Conservation (phyloP, 495 filamentous ascomycete species). For the Aspergillus heteromorphus region DNA sequence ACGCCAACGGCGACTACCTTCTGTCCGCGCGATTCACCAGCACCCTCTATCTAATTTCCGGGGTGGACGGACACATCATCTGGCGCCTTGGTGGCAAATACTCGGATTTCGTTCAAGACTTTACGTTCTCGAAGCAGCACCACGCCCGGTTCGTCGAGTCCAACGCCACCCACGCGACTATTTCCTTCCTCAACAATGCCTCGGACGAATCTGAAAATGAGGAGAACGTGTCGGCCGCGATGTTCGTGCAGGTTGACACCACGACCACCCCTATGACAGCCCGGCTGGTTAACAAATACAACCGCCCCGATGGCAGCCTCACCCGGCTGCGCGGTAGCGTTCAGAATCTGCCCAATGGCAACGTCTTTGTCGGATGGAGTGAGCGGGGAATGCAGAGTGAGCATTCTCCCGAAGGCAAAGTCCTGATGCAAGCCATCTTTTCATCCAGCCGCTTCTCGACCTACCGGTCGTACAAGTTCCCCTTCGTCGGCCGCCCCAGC, state of each 20-base stretch:
- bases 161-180: conserved; percentile 42
- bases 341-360: conserved; percentile 50
- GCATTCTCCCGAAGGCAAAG: conserved; percentile 47
- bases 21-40: conserved; percentile 53
- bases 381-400: conserved; percentile 52
- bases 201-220: conserved; percentile 37
- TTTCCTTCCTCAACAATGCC: conserved; percentile 54
- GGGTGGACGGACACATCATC: conserved; percentile 49
- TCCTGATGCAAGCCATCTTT: conserved; percentile 43
- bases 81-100: conserved; percentile 52
- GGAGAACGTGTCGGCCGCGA: conserved; percentile 43
- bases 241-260: conserved; percentile 49
- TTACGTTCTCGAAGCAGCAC: conserved; percentile 57
- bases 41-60: conserved; percentile 53
- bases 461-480: conserved; percentile 39
- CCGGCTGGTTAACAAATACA: conserved; percentile 31
- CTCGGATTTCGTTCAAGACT: conserved; percentile 39
- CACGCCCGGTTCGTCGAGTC: conserved; percentile 52
- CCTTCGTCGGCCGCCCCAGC: conserved; percentile 32
- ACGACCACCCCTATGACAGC: conserved; percentile 39
- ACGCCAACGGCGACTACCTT: conserved; percentile 48
- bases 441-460: conserved; percentile 31
- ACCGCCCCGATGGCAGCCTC: conserved; percentile 44
- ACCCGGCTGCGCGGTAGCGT: conserved; percentile 57
- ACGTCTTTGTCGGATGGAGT: conserved; percentile 56